Percentiles rank a stretch among this genome's conserved stretches.
These are phyloP conservation scores for Discostella stelligeroides DNA, from an alignment of 108 stramenopile genomes.

Conservation along the genomic window DNA sequence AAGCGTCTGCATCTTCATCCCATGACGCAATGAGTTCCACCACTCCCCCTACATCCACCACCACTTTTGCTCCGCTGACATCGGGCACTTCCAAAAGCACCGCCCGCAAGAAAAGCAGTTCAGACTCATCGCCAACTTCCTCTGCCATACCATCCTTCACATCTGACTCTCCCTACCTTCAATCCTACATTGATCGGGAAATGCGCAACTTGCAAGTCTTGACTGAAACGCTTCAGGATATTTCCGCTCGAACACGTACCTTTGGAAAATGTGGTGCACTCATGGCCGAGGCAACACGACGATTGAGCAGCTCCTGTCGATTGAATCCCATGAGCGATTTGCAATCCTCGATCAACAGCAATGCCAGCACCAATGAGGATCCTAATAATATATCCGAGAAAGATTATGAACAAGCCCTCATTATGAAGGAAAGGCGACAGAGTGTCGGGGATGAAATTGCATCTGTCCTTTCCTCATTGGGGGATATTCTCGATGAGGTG, in stretches of 20 bases:
- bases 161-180: slow-evolving; percentile 85
- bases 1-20: too few relatives aligned
- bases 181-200: slow-evolving; percentile 80
- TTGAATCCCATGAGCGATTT: slow-evolving; percentile 40
- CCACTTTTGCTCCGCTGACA: not conserved
- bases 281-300: slow-evolving; percentile 83
- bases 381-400: not conserved
- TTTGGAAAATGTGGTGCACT: slow-evolving; percentile 80
- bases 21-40: too few relatives aligned
- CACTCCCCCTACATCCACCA: not conserved
- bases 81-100: too few relatives aligned
- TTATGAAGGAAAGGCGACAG: slow-evolving; percentile 46
- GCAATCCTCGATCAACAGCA: not conserved
- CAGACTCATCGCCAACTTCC: slow-evolving; percentile 4
- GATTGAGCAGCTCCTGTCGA: slow-evolving; percentile 71
- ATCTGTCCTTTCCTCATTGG: slow-evolving; percentile 54
- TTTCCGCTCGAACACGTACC: slow-evolving; percentile 75
- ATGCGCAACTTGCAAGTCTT: slow-evolving; percentile 69
- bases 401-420: slow-evolving; percentile 25
- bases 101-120: not conserved
- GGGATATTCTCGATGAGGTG: slow-evolving; percentile 79
- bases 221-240: slow-evolving; percentile 73
- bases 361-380: not conserved
- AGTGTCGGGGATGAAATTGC: slow-evolving; percentile 80
- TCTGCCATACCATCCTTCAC: slow-evolving; percentile 64